A percentile compares a stretch with the other conserved stretches of the same genome.
Evolutionary conservation across 352 stramenopile species (phyloP).

Genomic region (Saprolegnia diclina): DNA sequence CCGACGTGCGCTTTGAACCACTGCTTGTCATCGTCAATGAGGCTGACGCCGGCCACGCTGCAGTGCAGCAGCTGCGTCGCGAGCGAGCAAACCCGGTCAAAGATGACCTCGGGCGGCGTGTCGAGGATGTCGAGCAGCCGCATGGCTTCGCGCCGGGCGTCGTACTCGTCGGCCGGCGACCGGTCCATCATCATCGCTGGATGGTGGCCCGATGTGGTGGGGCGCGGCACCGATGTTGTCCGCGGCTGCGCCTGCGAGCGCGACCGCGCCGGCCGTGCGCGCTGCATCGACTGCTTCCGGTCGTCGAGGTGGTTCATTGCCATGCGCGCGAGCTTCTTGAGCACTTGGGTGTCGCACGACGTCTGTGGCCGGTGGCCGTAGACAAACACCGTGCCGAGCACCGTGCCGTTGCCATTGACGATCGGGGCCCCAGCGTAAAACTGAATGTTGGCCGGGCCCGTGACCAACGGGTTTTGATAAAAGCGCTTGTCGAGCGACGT

Average conservation of each 20-base stretch:
- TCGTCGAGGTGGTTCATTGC: conserved; percentile 25
- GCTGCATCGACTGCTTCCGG: not conserved
- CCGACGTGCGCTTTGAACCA: conserved; percentile 84
- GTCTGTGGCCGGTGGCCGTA: conserved; percentile 8
- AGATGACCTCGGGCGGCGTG: conserved; percentile 75
- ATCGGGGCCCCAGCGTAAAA: conserved; percentile 82
- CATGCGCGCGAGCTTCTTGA: conserved; percentile 18
- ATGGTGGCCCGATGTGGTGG: not conserved
- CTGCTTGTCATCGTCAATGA: conserved; percentile 83
- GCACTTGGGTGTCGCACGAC: not conserved
- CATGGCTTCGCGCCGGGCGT: conserved; percentile 9
- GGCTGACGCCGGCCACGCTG: conserved; percentile 71
- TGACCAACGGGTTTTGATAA: conserved; percentile 65
- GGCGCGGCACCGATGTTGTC: too few species aligned
- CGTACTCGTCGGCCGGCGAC: not conserved
- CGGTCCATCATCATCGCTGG: not conserved
- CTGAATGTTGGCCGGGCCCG: conserved; percentile 52
- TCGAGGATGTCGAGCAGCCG: conserved; percentile 48
- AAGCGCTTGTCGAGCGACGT: conserved; percentile 70
- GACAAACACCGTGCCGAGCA: conserved; percentile 16
- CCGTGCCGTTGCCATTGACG: conserved; percentile 46
- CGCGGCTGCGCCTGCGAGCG: not conserved
- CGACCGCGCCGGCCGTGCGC: not conserved
- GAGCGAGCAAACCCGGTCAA: conserved; percentile 80
- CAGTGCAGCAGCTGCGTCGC: conserved; percentile 85